A percentile compares a stretch with the other conserved stretches of the same genome.
These are phyloP conservation scores for Candida piceae DNA, from an alignment of 805 yeast genomes.

Conservation along the genomic window DNA sequence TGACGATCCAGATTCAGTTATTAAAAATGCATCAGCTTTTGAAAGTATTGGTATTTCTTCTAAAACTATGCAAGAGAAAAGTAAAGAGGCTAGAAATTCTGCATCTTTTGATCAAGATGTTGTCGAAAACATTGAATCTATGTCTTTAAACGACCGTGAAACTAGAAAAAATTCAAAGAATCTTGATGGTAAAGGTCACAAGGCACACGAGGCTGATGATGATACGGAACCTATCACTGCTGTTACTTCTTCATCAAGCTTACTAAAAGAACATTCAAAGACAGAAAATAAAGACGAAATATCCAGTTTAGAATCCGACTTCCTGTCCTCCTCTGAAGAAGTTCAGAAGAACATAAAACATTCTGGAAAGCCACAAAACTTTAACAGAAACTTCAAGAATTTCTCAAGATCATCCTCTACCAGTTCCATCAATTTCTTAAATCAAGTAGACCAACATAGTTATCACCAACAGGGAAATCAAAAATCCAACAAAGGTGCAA, in stretches of 20 bases:
- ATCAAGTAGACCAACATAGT: neutral
- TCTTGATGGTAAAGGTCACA: too few species aligned
- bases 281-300: neutral
- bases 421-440: slow-evolving; percentile 11
- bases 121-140: too few species aligned
- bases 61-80: too few species aligned
- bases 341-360: slow-evolving; percentile 1
- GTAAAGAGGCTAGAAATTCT: too few species aligned
- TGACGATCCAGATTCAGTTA: slow-evolving; percentile 4
- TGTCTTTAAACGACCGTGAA: too few species aligned
- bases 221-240: slow-evolving; percentile 11
- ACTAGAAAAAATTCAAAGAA: too few species aligned
- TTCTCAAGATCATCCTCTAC: slow-evolving; percentile 15
- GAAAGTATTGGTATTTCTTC: slow-evolving; percentile 25
- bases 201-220: too few species aligned
- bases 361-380: neutral
- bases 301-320: neutral
- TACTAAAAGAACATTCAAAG: neutral
- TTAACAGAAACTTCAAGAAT: neutral
- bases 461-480: neutral
- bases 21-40: slow-evolving; percentile 12
- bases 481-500: neutral
- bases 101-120: too few species aligned
- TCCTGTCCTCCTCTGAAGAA: slow-evolving; percentile 6
- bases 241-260: neutral